phyloP scores from a whole-genome alignment of 2,329 filamentous ascomycete genomes.

The Calonectria pseudoturangicola region DNA sequence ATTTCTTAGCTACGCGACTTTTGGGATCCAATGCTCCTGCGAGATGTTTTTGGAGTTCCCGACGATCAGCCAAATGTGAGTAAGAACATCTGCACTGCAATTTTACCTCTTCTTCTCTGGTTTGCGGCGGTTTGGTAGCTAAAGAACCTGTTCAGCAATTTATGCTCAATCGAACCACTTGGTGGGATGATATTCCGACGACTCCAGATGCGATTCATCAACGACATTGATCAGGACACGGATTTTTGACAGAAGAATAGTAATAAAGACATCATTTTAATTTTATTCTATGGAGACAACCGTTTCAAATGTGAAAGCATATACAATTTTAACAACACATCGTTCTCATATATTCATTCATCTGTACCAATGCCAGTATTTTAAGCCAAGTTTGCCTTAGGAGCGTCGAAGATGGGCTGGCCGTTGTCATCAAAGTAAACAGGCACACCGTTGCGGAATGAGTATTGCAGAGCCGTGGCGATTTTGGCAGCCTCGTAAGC shows the following conservation, averaged over 20 bases:
- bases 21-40: conserved; percentile 6
- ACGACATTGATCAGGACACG: background rate
- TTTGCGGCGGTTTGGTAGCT: background rate
- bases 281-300: background rate
- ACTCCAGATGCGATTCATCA: background rate
- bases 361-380: background rate
- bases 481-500: conserved; percentile 13
- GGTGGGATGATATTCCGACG: background rate
- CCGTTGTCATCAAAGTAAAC: conserved; percentile 9
- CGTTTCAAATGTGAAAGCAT: background rate
- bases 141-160: background rate
- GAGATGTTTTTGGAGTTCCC: background rate
- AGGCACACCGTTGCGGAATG: conserved; percentile 6
- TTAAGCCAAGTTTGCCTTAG: background rate
- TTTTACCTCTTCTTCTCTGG: background rate
- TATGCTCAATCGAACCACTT: background rate
- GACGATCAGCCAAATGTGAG: background rate
- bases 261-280: background rate
- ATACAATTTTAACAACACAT: background rate
- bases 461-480: conserved; percentile 1
- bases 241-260: too few relatives aligned
- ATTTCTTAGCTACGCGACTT: background rate
- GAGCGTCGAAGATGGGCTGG: background rate
- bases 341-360: background rate
- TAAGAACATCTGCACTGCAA: background rate